Conservation (phyloP, 1,284 basidiomycete genomes). For the Malassezia japonica region DNA sequence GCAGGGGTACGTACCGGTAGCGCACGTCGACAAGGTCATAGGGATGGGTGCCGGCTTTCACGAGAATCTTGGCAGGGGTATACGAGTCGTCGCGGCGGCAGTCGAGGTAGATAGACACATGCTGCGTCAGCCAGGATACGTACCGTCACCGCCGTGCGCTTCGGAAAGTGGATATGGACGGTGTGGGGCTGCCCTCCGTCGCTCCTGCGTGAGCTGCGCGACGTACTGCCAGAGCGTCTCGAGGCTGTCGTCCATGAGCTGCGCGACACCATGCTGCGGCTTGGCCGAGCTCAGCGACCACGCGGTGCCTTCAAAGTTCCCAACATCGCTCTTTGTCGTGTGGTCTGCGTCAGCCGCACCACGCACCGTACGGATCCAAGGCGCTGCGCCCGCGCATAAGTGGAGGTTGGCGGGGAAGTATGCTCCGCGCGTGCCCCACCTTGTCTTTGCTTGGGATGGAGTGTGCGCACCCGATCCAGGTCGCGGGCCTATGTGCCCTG, state of each 20-base stretch:
- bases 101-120: conserved; percentile 79
- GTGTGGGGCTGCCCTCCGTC: conserved; percentile 96
- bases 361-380: conserved; percentile 14
- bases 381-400: no score
- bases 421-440: no score
- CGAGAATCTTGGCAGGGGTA: conserved; percentile 78
- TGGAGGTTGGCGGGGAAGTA: conserved; percentile 4
- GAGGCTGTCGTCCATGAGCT: conserved; percentile 75
- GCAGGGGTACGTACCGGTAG: conserved; percentile 11
- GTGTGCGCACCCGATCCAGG: conserved; percentile 85
- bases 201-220: conserved; percentile 56
- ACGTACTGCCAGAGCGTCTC: conserved; percentile 97
- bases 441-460: neutral
- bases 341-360: conserved; percentile 21
- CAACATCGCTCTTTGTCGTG: conserved; percentile 36
- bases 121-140: conserved; percentile 53
- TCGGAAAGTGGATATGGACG: conserved; percentile 84
- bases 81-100: conserved; percentile 89
- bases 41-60: conserved; percentile 81
- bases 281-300: conserved; percentile 98
- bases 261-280: conserved; percentile 88
- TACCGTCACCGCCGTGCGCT: conserved; percentile 79
- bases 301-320: conserved; percentile 54
- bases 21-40: conserved; percentile 76
- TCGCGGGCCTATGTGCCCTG: conserved; percentile 79